Conservation (phyloP, 345 rosid genomes). For the Erysimum cheiranthoides region DNA sequence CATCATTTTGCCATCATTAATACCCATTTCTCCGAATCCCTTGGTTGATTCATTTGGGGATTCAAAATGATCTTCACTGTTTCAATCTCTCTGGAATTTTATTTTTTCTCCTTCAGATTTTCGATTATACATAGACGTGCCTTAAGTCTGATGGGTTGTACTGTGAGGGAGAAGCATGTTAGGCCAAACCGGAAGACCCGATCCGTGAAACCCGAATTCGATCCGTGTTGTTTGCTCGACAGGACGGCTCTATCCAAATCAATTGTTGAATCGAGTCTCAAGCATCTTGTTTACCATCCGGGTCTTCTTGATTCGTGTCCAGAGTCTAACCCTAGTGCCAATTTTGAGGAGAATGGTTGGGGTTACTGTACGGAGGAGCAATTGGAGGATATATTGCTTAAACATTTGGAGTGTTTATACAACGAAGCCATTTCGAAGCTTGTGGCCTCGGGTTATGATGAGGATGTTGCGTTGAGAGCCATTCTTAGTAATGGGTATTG, state of each 20-base stretch:
- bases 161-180: constrained; percentile 67
- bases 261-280: constrained; percentile 64
- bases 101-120: constrained; percentile 1
- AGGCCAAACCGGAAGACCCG: constrained; percentile 63
- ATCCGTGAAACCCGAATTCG: constrained; percentile 64
- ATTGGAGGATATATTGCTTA: constrained; percentile 72
- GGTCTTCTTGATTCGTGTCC: constrained; percentile 55
- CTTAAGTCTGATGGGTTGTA: constrained; percentile 62
- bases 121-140: not conserved
- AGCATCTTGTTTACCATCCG: constrained; percentile 55
- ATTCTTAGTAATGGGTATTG: constrained; percentile 81
- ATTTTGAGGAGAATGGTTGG: constrained; percentile 69
- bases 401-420: constrained; percentile 65
- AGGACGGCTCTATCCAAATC: constrained; percentile 58
- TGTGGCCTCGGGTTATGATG: constrained; percentile 67
- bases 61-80: constrained; percentile 35
- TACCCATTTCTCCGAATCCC: constrained; percentile 17
- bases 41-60: constrained; percentile 15
- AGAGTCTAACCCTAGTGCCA: constrained; percentile 43
- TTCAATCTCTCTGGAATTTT: constrained; percentile 7
- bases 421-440: constrained; percentile 77
- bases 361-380: constrained; percentile 92
- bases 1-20: not conserved
- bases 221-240: constrained; percentile 61
- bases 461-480: constrained; percentile 77